A percentile compares a stretch with the other conserved stretches of the same genome.
Evolutionary conservation across 768 basidiomycete species (phyloP).

Genomic region (Cystofilobasidium ferigula): DNA sequence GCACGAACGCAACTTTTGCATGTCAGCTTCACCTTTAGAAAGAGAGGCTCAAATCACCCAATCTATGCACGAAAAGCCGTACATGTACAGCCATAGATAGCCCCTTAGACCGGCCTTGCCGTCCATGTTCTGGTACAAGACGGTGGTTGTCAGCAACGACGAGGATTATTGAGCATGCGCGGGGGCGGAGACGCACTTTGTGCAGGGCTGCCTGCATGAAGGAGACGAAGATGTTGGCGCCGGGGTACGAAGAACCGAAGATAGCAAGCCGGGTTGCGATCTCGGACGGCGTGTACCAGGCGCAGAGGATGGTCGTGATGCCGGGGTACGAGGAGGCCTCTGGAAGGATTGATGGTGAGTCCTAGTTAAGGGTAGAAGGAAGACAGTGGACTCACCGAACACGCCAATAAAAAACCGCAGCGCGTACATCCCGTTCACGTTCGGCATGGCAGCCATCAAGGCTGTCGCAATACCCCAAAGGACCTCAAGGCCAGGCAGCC

Average conservation of each 20-base stretch:
- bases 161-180: too few species aligned
- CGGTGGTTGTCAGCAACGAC: too few species aligned
- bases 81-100: slow-evolving; percentile 30
- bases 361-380: too few species aligned
- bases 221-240: slow-evolving; percentile 28
- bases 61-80: too few species aligned
- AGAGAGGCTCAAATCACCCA: too few species aligned
- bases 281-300: slow-evolving; percentile 28
- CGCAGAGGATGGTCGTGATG: slow-evolving; percentile 20
- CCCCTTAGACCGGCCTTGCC: slow-evolving; percentile 27
- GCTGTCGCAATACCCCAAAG: slow-evolving; percentile 1
- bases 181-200: too few species aligned
- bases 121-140: slow-evolving; percentile 27
- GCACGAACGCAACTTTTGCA: too few species aligned
- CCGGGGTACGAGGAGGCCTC: slow-evolving; percentile 32
- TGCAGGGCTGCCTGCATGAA: slow-evolving; percentile 30
- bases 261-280: slow-evolving; percentile 28
- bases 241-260: slow-evolving; percentile 29
- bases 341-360: too few species aligned
- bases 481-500: slow-evolving; percentile 28
- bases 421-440: slow-evolving; percentile 27
- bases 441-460: slow-evolving; percentile 17
- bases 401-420: slow-evolving; percentile 33
- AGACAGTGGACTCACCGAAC: background rate
- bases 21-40: too few species aligned